Evolutionary conservation across 495 filamentous ascomycete species (phyloP).

Genomic region (Talaromyces wortmannii): DNA sequence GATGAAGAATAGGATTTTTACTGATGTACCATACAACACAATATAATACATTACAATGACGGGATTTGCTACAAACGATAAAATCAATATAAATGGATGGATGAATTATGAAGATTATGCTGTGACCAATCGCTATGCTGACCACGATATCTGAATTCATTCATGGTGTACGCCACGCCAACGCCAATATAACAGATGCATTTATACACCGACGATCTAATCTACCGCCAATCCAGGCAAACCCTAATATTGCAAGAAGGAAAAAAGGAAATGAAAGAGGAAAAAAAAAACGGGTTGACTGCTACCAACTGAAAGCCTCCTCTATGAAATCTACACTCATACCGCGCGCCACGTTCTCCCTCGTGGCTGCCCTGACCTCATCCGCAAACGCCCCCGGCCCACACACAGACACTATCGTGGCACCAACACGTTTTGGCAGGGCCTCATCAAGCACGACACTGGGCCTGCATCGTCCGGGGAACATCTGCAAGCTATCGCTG

Average conservation of each 20-base stretch:
- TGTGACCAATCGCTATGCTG: no score
- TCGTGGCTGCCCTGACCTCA: conserved; percentile 69
- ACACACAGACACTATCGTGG: conserved; percentile 81
- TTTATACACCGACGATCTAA: no score
- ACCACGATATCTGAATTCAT: no score
- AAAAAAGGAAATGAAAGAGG: background rate
- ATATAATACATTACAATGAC: no score
- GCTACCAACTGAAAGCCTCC: conserved; percentile 85
- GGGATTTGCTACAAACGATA: no score
- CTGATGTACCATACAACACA: background rate
- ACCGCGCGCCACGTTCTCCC: conserved; percentile 56
- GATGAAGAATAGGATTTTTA: conserved; percentile 4
- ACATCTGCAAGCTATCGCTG: conserved; percentile 84
- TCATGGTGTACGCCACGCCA: no score
- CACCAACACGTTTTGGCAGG: conserved; percentile 68
- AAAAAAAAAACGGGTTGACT: conserved; percentile 5
- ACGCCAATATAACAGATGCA: no score
- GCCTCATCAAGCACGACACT: conserved; percentile 66
- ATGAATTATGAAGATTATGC: no score
- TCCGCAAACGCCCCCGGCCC: conserved; percentile 86
- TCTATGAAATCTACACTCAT: conserved; percentile 83
- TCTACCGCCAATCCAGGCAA: no score
- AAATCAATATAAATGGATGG: no score
- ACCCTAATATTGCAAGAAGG: background rate
- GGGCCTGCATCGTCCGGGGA: conserved; percentile 58